These are phyloP conservation scores for Pseudopyricularia javanii DNA, from an alignment of 2,329 filamentous ascomycete species.

Conservation along the genomic window DNA sequence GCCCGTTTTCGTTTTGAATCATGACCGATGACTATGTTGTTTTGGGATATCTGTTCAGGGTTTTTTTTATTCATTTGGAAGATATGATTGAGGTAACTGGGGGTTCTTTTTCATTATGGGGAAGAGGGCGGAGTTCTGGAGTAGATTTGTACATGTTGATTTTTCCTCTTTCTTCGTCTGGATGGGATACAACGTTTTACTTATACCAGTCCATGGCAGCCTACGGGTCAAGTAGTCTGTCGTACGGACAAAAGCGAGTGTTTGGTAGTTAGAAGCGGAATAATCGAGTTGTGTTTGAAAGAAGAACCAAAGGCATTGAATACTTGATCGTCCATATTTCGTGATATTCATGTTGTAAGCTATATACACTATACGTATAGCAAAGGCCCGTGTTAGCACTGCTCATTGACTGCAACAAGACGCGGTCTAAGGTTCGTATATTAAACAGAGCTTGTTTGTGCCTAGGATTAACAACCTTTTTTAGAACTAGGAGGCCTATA, in stretches of 20 bases:
- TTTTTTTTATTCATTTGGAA: background rate
- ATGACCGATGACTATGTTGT: background rate
- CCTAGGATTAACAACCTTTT: too few species aligned
- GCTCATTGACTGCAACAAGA: too few species aligned
- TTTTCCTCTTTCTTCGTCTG: background rate
- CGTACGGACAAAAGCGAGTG: background rate
- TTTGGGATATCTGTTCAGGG: background rate
- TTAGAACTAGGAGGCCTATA: too few species aligned
- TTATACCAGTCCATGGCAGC: background rate
- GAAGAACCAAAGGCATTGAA: too few species aligned
- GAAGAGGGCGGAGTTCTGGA: background rate
- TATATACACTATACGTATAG: too few species aligned
- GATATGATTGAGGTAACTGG: background rate
- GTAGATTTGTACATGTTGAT: background rate
- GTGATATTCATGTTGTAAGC: too few species aligned
- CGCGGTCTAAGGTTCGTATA: too few species aligned
- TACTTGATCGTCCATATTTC: too few species aligned
- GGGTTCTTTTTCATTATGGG: background rate
- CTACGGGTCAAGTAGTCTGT: background rate
- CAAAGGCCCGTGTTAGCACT: too few species aligned
- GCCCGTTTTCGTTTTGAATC: background rate
- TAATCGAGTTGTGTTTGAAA: background rate
- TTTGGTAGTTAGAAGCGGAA: background rate
- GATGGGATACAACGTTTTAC: background rate
- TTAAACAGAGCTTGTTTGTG: too few species aligned